Evolutionary conservation across 192 early-diverging fungal species (phyloP).

Genomic region (Funneliformis mosseae): DNA sequence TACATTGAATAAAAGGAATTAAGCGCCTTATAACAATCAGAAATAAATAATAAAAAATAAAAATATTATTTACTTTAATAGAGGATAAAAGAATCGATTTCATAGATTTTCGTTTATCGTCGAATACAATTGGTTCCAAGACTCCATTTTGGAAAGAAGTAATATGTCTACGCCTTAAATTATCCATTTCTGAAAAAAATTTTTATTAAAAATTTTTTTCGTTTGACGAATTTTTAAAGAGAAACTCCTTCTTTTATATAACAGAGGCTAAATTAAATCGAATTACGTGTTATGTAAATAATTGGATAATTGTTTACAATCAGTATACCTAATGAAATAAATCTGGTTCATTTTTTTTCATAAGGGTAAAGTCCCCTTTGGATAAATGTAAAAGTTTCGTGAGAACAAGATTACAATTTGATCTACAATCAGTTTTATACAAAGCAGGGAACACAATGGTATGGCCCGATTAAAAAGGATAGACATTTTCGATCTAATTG

Average conservation of each 20-base stretch:
- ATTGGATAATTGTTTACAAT: no score
- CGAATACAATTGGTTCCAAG: not conserved
- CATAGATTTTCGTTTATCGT: not conserved
- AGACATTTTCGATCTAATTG: no score
- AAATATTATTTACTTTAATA: conserved; percentile 2
- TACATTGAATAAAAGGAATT: not conserved
- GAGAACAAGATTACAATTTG: no score
- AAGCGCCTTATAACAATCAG: no score
- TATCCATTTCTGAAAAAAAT: conserved; percentile 16
- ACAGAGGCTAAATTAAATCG: not conserved
- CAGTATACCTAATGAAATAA: no score
- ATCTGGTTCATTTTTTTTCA: no score
- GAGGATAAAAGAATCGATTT: not conserved
- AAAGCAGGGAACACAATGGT: no score
- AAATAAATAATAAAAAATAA: not conserved
- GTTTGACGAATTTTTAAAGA: not conserved
- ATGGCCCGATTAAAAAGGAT: no score
- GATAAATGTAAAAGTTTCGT: no score
- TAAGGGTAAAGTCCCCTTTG: no score
- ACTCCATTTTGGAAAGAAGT: not conserved
- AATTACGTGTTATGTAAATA: not conserved
- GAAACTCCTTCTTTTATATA: not conserved
- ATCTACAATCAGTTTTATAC: no score
- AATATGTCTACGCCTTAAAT: not conserved
- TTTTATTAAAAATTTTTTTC: not conserved